These are phyloP conservation scores for Ascochyta pisi DNA, from an alignment of 2,329 filamentous ascomycete species.

Conservation along the genomic window DNA sequence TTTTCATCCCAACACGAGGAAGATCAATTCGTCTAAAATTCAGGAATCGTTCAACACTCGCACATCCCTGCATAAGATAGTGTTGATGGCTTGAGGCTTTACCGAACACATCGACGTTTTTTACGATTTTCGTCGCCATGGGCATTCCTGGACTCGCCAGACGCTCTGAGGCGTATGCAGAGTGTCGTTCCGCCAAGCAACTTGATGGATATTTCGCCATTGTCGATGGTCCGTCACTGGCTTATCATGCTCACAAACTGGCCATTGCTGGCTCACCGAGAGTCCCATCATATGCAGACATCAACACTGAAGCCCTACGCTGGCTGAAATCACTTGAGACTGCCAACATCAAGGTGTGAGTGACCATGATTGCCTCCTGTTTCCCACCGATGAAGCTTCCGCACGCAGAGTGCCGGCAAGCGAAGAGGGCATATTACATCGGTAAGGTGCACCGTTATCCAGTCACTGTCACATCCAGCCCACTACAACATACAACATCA, in stretches of 20 bases:
- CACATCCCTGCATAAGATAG: slow-evolving; percentile 11
- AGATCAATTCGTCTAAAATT: slow-evolving; percentile 17
- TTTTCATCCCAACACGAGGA: slow-evolving; percentile 20
- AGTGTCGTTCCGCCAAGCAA: slow-evolving; percentile 28
- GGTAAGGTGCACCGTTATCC: slow-evolving; percentile 11
- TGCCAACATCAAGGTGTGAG: slow-evolving; percentile 69
- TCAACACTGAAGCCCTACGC: slow-evolving; percentile 60
- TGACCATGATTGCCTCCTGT: slow-evolving; percentile 25
- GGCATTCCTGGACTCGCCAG: slow-evolving; percentile 44
- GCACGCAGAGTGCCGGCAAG: not conserved
- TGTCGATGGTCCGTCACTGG: slow-evolving; percentile 81
- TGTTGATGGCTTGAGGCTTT: slow-evolving; percentile 8
- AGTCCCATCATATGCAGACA: slow-evolving; percentile 62
- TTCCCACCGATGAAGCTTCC: slow-evolving; percentile 4
- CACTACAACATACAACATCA: not conserved
- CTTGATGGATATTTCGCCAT: slow-evolving; percentile 45
- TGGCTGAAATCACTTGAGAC: slow-evolving; percentile 69
- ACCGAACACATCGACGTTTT: slow-evolving; percentile 3
- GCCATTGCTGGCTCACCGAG: slow-evolving; percentile 49
- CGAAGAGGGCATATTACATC: slow-evolving; percentile 9
- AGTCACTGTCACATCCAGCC: slow-evolving; percentile 18
- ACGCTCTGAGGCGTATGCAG: slow-evolving; percentile 42
- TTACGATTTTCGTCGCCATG: slow-evolving; percentile 32
- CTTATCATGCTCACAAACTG: slow-evolving; percentile 70
- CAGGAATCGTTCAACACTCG: slow-evolving; percentile 10